Evolutionary conservation across 306 rosid species (phyloP), one percentile per base, ranked within the genome.

Genomic region (Cucumis sativus): DNA sequence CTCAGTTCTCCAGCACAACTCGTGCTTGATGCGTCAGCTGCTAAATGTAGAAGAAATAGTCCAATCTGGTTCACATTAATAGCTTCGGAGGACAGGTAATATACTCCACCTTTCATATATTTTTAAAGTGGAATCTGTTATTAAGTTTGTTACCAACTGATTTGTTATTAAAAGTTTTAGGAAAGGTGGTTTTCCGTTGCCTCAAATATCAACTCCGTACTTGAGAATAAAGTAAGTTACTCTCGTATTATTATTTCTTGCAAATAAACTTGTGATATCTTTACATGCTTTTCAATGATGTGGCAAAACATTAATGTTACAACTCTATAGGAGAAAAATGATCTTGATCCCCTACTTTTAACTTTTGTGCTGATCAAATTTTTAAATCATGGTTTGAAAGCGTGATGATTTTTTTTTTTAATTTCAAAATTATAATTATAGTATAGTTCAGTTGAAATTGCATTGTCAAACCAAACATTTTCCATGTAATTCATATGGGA

Each of bases 51-150:
- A 67, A 85, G 84, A 83, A 84, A 85, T 62, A 84, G 80, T 89
- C 88, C 96, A 57, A 90, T 95, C 84, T 95, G 99, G 99, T 95
- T 95, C 86, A 87, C 99, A 25, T 86, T 95, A 80, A 91, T 92
- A 81, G 93, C 99, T 79, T 89, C 96, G 30, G 93, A 95, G 78
- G 95, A 92, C 77, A 82, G 93, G 99, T 95, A 85, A 86, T 86
- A 58, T 74, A 37, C 58, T 28, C 43, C 10, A 35, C 30, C 69
- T 77, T 23, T 45, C 40, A 30, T 45, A 16, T 25, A 16, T 17
- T 30, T 49, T 3, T 49, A 14, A 70, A 14, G 39, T 49, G 30
- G 59, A 70, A 70, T 60, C 39, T 80, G 25, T 76, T 45, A 78
- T 75, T 47, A 65, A 80, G 39, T 82, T 82, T 80, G 62, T 71